Conservation (phyloP, 306 rosid genomes). For the Cercis canadensis region DNA sequence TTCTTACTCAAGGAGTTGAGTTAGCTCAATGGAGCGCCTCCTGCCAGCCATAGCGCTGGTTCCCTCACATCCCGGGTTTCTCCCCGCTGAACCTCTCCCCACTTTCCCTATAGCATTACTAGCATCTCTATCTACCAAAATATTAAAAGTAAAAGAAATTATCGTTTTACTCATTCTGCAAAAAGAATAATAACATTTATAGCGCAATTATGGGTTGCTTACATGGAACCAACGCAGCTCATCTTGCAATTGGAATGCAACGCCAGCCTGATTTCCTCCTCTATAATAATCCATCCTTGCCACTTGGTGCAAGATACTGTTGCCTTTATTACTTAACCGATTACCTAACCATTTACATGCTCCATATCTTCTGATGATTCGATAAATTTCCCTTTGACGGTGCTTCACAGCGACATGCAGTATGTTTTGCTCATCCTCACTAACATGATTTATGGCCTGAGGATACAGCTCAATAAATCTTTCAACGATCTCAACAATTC, state of each 20-base stretch:
- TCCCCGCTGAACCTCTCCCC: too few relatives aligned
- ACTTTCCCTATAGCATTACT: too few relatives aligned
- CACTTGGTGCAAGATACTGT: conserved; percentile 39
- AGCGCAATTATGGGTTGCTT: not conserved
- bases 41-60: too few relatives aligned
- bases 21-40: too few relatives aligned
- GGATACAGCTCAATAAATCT: conserved; percentile 8
- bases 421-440: conserved; percentile 3
- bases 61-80: too few relatives aligned
- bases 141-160: too few relatives aligned
- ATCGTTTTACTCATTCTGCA: too few relatives aligned
- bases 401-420: conserved; percentile 38
- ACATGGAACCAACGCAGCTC: conserved; percentile 43
- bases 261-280: conserved; percentile 28
- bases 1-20: too few relatives aligned
- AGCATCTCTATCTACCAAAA: too few relatives aligned
- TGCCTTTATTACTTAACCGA: not conserved
- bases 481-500: conserved; percentile 6
- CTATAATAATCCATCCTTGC: not conserved
- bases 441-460: conserved; percentile 8
- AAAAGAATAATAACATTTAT: too few relatives aligned
- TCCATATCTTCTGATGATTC: not conserved
- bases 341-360: not conserved
- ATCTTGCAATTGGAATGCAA: conserved; percentile 39
- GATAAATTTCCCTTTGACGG: not conserved